Evolutionary conservation across 2,329 filamentous ascomycete genomes (phyloP).

Genomic region (Penicillium polonicum): DNA sequence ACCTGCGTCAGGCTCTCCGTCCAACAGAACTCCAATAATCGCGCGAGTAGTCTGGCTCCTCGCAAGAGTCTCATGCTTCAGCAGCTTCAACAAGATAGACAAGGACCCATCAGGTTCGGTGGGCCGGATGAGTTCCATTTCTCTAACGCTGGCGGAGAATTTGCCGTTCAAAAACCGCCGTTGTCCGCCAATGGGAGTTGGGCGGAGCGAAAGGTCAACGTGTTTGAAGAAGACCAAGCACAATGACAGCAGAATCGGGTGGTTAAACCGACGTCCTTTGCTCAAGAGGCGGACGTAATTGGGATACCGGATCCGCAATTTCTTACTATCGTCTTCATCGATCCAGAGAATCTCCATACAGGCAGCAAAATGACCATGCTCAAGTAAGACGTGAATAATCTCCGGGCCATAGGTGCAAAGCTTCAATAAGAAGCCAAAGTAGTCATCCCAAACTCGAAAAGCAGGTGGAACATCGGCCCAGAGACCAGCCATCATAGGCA

Average conservation of each 20-base stretch:
- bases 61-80: conserved; percentile 56
- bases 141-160: conserved; percentile 35
- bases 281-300: conserved; percentile 44
- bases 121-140: conserved; percentile 36
- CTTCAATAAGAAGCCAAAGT: conserved; percentile 68
- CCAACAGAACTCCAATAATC: conserved; percentile 60
- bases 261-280: conserved; percentile 48
- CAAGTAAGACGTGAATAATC: conserved; percentile 60
- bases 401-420: conserved; percentile 62
- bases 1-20: conserved; percentile 53
- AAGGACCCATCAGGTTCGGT: conserved; percentile 36
- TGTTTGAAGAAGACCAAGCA: conserved; percentile 39
- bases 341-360: conserved; percentile 61
- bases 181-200: conserved; percentile 27
- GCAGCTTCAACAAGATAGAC: conserved; percentile 59
- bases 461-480: conserved; percentile 64
- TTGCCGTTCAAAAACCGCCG: conserved; percentile 28
- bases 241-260: conserved; percentile 44
- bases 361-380: conserved; percentile 59
- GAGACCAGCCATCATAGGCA: conserved; percentile 55
- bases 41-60: conserved; percentile 52
- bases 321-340: conserved; percentile 52
- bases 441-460: conserved; percentile 71
- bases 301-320: conserved; percentile 56
- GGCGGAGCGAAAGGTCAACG: conserved; percentile 38